Conservation (phyloP, 805 yeast species). For the Lachancea thermotolerans region DNA sequence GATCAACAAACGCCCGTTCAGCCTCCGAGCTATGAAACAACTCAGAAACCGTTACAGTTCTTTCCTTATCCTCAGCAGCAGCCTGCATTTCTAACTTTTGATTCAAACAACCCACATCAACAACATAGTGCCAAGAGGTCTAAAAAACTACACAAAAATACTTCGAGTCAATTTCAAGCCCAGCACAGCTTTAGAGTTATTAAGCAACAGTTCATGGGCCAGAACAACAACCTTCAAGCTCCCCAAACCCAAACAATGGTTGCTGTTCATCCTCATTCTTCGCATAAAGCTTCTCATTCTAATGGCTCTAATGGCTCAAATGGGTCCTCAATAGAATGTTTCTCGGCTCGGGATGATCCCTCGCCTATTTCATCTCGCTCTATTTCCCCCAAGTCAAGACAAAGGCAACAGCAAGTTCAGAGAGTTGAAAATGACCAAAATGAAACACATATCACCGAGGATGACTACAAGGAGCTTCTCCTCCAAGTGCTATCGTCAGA, state of each 20-base stretch:
- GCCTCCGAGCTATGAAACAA: slow-evolving; percentile 13
- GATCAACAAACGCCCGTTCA: slow-evolving; percentile 9
- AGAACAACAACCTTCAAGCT: slow-evolving; percentile 15
- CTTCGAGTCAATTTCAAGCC: slow-evolving; percentile 28
- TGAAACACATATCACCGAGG: slow-evolving; percentile 9
- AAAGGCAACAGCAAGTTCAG: slow-evolving; percentile 11
- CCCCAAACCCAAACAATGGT: slow-evolving; percentile 14
- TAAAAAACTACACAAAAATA: slow-evolving; percentile 6
- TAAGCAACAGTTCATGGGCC: slow-evolving; percentile 15
- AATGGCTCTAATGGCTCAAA: slow-evolving; percentile 13
- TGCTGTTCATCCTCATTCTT: slow-evolving; percentile 35
- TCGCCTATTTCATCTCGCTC: slow-evolving; percentile 24
- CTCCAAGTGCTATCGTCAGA: slow-evolving; percentile 30
- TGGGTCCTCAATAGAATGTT: slow-evolving; percentile 20
- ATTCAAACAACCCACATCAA: slow-evolving; percentile 2
- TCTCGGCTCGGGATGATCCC: slow-evolving; percentile 21
- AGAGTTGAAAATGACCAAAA: slow-evolving; percentile 6
- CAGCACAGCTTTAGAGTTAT: slow-evolving; percentile 17
- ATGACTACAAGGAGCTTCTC: slow-evolving; percentile 27
- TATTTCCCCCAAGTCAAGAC: slow-evolving; percentile 12
- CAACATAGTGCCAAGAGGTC: slow-evolving; percentile 16
- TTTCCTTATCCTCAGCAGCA: slow-evolving; percentile 24
- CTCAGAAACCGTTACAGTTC: slow-evolving; percentile 31
- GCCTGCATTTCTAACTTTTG: slow-evolving; percentile 9
- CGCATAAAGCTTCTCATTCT: slow-evolving; percentile 7